phyloP scores from a whole-genome alignment of 164 flowering plant species.

The Magnolia officinalis region DNA sequence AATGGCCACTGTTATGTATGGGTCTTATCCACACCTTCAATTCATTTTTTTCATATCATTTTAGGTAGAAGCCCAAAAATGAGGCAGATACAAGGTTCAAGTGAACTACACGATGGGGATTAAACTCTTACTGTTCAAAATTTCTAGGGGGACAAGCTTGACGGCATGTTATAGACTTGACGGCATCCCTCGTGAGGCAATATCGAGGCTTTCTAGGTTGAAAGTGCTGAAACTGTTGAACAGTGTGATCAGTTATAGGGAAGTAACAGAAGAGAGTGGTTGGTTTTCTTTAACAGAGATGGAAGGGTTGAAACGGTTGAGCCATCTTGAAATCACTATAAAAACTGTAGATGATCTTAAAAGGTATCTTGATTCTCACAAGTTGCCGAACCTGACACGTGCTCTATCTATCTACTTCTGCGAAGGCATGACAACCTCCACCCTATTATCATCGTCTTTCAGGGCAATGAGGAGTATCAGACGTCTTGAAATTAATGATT shows the following conservation, averaged over 20 bases:
- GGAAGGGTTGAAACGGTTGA: conserved; percentile 7
- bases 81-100: no score
- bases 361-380: not conserved
- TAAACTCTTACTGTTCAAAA: not conserved
- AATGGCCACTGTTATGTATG: no score
- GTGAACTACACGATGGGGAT: no score
- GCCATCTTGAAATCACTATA: conserved; percentile 9
- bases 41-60: no score
- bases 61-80: no score
- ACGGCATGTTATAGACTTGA: no score
- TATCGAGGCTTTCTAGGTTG: conserved; percentile 6
- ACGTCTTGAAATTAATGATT: not conserved
- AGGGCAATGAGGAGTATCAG: not conserved
- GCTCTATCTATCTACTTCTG: not conserved
- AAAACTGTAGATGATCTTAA: not conserved
- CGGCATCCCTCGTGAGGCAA: not conserved
- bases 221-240: conserved; percentile 1
- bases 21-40: no score
- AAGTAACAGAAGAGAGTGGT: not conserved
- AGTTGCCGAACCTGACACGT: not conserved
- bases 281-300: not conserved
- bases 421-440: not conserved
- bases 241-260: not conserved
- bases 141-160: no score
- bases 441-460: not conserved